Base-by-base conservation (phyloP, 2,329 filamentous ascomycete genomes). In the Ophiostoma quercus region DNA sequence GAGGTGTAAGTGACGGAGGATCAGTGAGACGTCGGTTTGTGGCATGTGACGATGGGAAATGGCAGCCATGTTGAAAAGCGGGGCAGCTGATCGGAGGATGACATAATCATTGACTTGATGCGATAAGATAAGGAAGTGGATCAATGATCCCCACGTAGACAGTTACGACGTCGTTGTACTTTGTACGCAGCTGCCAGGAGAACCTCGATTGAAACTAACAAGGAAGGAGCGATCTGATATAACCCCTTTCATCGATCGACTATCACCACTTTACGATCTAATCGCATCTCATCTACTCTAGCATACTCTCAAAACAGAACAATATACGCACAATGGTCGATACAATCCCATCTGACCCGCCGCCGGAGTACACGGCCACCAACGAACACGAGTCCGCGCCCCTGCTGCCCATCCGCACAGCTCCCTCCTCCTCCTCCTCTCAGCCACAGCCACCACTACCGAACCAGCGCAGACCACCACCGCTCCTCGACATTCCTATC, bases 401-500 rank as follows among this genome's bases (percentile, higher is more conserved):
- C n/a, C 66, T 41, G 29, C 68, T 60, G 39, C 63, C 67, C 22
- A 32, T 65, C 29, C 47, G 68, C 37, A 4, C 57, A 25, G 43
- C 47, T 41, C 9, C 51, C 9, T 14, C 67, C 6, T 47, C 65
- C 9, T 60, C 47, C 19, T 22, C 74, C 76, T 22, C 74, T 76
- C 73, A 75, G 71, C 69, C 7, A 1, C 78, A 77, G 76, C 77
- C 16, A n/a, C 62, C 32, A 47, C 41, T n/a, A 78, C 69, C 80
- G 81, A 22, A 4, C 14, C 37, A 16, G 32, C 80, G 79, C 68
- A 82, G 82, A 69, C 83, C 83, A 16, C 87, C 88, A 8, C 83
- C 86, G 62, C 91, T 91, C 1, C 86, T 98, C 72, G 85, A 92
- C 72, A 84, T 98, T 22, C 94, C 94, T 19, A 89, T 93, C 70